phyloP scores from a whole-genome alignment of 2,329 filamentous ascomycete species.

The Didymella glomerata region DNA sequence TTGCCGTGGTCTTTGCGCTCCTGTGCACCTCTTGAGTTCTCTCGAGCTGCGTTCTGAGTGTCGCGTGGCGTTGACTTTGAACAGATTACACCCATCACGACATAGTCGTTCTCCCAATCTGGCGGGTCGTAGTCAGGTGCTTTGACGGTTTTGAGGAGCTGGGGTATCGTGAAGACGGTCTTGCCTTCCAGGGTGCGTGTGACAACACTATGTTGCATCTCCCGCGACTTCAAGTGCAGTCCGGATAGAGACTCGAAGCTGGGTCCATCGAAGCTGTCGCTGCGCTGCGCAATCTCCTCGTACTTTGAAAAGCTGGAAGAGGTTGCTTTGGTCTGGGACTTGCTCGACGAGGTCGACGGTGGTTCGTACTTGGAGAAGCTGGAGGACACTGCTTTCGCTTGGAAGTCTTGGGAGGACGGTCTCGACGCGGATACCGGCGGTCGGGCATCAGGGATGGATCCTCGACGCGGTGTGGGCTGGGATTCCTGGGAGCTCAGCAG shows the following conservation, averaged over 20 bases:
- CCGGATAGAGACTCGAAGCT: slow-evolving; percentile 82
- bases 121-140: slow-evolving; percentile 80
- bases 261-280: slow-evolving; percentile 60
- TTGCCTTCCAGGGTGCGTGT: slow-evolving; percentile 81
- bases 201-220: slow-evolving; percentile 81
- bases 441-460: slow-evolving; percentile 24
- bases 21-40: slow-evolving; percentile 53
- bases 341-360: slow-evolving; percentile 35
- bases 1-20: slow-evolving; percentile 70
- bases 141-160: slow-evolving; percentile 82
- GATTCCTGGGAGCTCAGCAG: slow-evolving; percentile 28
- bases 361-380: slow-evolving; percentile 36
- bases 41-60: slow-evolving; percentile 59
- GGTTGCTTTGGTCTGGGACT: slow-evolving; percentile 29
- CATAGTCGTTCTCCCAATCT: slow-evolving; percentile 86
- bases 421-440: slow-evolving; percentile 33
- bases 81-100: slow-evolving; percentile 86
- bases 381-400: slow-evolving; percentile 30
- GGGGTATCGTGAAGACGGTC: slow-evolving; percentile 78
- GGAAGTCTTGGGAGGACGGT: slow-evolving; percentile 34
- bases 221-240: slow-evolving; percentile 81
- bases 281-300: slow-evolving; percentile 42
- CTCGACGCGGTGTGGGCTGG: slow-evolving; percentile 30
- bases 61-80: slow-evolving; percentile 84
- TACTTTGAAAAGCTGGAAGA: slow-evolving; percentile 35